These are phyloP conservation scores for Talaromyces rugulosus DNA, from an alignment of 2,329 filamentous ascomycete genomes.

Conservation along the genomic window DNA sequence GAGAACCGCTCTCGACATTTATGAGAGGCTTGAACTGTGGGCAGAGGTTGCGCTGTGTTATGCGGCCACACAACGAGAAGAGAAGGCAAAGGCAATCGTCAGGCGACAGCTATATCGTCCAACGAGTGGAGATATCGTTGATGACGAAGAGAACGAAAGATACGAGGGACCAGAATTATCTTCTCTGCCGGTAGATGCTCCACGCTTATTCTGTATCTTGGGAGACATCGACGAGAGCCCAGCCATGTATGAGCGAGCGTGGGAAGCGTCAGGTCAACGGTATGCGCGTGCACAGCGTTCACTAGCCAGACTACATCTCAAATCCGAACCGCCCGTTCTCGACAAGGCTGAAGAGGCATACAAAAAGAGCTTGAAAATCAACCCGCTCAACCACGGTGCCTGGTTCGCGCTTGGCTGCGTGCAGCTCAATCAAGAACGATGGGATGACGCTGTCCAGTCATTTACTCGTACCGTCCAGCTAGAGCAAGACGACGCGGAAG, in stretches of 20 bases:
- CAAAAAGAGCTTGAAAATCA: conserved; percentile 68
- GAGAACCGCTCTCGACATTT: conserved; percentile 88
- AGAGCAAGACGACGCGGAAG: conserved; percentile 84
- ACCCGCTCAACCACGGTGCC: conserved; percentile 73
- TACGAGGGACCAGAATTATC: conserved; percentile 66
- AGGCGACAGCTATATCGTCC: conserved; percentile 74
- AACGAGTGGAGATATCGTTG: conserved; percentile 16
- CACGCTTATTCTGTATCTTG: conserved; percentile 86
- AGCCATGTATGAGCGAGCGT: conserved; percentile 75
- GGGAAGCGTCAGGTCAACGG: conserved; percentile 74
- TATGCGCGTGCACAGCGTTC: conserved; percentile 86
- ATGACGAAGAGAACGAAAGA: conserved; percentile 50
- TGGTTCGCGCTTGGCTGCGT: conserved; percentile 94
- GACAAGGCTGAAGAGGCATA: conserved; percentile 73
- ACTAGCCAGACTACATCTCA: conserved; percentile 72
- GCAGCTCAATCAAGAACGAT: conserved; percentile 70
- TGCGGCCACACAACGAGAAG: conserved; percentile 73
- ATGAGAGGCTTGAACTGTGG: conserved; percentile 89
- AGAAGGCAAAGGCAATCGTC: conserved; percentile 73
- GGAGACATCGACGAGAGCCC: conserved; percentile 80
- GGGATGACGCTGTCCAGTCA: conserved; percentile 73
- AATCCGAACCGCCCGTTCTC: conserved; percentile 57
- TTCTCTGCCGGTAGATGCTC: conserved; percentile 74
- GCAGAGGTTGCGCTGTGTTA: conserved; percentile 90
- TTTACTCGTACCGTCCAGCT: conserved; percentile 79